Conservation (phyloP, 208 protist genomes). For the Trypanosomatidae sp. region DNA sequence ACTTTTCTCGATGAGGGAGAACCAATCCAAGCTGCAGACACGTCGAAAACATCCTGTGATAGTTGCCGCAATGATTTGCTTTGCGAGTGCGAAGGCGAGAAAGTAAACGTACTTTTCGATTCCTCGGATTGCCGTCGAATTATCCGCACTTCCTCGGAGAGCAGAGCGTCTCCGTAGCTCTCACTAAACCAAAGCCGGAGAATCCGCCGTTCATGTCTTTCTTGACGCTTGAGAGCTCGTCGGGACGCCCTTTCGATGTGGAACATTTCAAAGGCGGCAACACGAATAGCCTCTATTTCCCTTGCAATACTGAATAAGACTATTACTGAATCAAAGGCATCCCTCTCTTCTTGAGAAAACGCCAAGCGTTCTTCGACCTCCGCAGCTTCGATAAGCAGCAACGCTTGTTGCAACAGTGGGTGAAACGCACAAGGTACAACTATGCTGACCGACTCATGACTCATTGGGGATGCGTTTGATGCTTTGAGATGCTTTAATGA, state of each 20-base stretch:
- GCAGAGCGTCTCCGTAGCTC: constrained; percentile 35
- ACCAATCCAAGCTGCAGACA: not conserved
- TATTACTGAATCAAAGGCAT: constrained; percentile 35
- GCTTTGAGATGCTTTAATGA: not conserved
- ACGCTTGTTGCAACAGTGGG: constrained; percentile 46
- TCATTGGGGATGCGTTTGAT: not conserved
- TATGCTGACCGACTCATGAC: not conserved
- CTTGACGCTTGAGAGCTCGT: constrained; percentile 40
- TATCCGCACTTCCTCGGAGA: constrained; percentile 24
- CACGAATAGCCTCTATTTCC: constrained; percentile 39
- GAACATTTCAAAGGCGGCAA: constrained; percentile 57
- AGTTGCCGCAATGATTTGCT: constrained; percentile 12
- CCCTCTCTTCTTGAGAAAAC: constrained; percentile 33
- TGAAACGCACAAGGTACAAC: constrained; percentile 2
- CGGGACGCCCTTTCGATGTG: constrained; percentile 36
- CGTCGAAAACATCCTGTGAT: not conserved
- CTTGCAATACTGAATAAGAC: constrained; percentile 28
- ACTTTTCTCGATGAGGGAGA: not conserved
- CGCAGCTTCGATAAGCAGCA: constrained; percentile 37
- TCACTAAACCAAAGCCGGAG: constrained; percentile 40
- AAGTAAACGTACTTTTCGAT: not conserved
- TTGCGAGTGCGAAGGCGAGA: constrained; percentile 16
- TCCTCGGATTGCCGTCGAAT: constrained; percentile 18
- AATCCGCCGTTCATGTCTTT: constrained; percentile 45
- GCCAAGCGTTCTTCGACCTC: constrained; percentile 47